phyloP scores from a whole-genome alignment of 345 rosid genomes.

The Dimocarpus longan region DNA sequence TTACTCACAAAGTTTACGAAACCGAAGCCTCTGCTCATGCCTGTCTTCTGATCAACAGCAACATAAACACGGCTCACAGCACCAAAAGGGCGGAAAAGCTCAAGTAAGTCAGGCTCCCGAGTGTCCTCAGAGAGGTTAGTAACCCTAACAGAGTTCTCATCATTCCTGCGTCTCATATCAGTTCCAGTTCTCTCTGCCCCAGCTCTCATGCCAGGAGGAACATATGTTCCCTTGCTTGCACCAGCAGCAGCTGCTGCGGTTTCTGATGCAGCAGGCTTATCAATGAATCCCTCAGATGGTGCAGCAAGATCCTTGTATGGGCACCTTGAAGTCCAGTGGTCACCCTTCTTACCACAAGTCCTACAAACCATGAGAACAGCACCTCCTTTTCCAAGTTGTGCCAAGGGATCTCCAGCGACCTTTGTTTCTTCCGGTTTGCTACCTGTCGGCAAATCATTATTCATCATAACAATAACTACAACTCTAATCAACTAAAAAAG shows the following conservation, averaged over 20 bases:
- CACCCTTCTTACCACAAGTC: conserved; percentile 88
- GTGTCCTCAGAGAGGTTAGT: conserved; percentile 91
- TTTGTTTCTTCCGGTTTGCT: conserved; percentile 67
- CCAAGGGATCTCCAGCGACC: conserved; percentile 56
- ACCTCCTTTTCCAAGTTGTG: conserved; percentile 70
- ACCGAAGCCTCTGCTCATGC: conserved; percentile 90
- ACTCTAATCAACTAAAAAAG: background rate
- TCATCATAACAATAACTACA: background rate
- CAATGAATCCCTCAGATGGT: conserved; percentile 50
- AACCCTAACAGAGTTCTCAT: conserved; percentile 88
- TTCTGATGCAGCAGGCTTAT: conserved; percentile 64
- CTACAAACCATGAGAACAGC: conserved; percentile 90
- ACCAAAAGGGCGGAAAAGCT: conserved; percentile 86
- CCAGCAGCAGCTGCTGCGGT: conserved; percentile 45
- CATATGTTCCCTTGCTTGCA: conserved; percentile 59
- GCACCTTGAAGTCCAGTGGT: conserved; percentile 91
- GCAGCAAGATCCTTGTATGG: conserved; percentile 88
- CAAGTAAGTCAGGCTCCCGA: conserved; percentile 74
- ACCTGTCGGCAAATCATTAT: conserved; percentile 42
- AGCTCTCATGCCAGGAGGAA: conserved; percentile 74
- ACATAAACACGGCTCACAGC: conserved; percentile 80
- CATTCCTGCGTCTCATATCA: conserved; percentile 90
- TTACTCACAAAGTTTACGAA: conserved; percentile 84
- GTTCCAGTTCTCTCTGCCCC: conserved; percentile 80
- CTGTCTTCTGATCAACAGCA: conserved; percentile 86